Conservation (phyloP, 208 protist genomes). For the Trypanosoma theileri region DNA sequence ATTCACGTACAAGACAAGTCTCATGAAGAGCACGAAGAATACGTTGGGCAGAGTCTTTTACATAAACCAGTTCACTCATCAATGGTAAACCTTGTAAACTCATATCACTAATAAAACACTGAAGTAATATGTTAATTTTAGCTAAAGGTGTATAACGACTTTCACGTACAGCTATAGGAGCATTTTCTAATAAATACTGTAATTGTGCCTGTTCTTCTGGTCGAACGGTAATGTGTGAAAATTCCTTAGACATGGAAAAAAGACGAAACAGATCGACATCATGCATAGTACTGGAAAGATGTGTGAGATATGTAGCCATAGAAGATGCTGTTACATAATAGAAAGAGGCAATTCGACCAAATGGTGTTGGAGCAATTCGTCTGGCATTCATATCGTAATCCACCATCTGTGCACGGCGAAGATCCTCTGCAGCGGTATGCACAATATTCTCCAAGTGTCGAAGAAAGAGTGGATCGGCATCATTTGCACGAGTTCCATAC, state of each 20-base stretch:
- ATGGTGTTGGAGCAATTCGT: constrained; percentile 89
- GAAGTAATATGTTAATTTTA: constrained; percentile 99
- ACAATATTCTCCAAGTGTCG: constrained; percentile 93
- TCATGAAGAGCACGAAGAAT: constrained; percentile 95
- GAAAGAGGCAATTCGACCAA: constrained; percentile 98
- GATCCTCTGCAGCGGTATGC: constrained; percentile 90
- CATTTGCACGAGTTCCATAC: constrained; percentile 91
- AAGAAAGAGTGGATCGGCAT: constrained; percentile 83
- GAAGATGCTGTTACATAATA: constrained; percentile 97
- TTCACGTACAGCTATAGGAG: constrained; percentile 98
- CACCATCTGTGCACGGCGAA: constrained; percentile 90
- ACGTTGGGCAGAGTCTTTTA: constrained; percentile 96
- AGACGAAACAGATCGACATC: constrained; percentile 98
- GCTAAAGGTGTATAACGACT: constrained; percentile 93
- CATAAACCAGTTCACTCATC: constrained; percentile 99
- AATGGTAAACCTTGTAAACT: constrained; percentile 97
- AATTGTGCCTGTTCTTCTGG: constrained; percentile 98
- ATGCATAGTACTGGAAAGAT: constrained; percentile 94
- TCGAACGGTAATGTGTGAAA: constrained; percentile 96
- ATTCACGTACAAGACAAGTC: constrained; percentile 95
- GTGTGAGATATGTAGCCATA: constrained; percentile 95
- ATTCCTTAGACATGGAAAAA: constrained; percentile 97
- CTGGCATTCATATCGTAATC: constrained; percentile 95
- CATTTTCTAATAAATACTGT: constrained; percentile 93
- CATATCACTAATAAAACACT: constrained; percentile 98